Evolutionary conservation across 139 green algal genomes (phyloP).

Genomic region (Marvania coccoides): DNA sequence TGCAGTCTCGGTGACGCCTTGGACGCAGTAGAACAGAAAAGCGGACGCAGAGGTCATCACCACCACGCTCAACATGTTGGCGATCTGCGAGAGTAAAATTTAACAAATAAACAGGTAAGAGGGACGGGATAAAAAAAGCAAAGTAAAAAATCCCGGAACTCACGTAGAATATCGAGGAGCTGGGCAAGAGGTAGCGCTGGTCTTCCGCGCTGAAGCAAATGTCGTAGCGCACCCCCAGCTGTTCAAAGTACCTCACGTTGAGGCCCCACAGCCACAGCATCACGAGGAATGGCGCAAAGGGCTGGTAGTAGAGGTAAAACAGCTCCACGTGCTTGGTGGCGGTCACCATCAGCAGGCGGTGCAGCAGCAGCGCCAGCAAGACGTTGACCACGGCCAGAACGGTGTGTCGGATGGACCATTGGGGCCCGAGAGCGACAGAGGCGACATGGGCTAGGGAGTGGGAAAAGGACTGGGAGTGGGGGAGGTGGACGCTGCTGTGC

Average conservation of each 20-base stretch:
- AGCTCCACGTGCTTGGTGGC: slow-evolving; percentile 14
- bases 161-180: slow-evolving; percentile 27
- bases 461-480: not conserved
- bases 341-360: not conserved
- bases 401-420: not conserved
- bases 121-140: not conserved
- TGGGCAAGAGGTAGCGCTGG: slow-evolving; percentile 37
- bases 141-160: not conserved
- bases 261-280: slow-evolving; percentile 75
- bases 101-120: not conserved
- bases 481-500: not conserved
- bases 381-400: not conserved
- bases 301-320: slow-evolving; percentile 59
- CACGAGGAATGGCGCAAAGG: slow-evolving; percentile 51
- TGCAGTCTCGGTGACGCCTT: not conserved
- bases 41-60: slow-evolving; percentile 23
- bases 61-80: slow-evolving; percentile 26
- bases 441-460: not conserved
- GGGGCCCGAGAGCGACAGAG: not conserved
- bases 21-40: slow-evolving; percentile 3
- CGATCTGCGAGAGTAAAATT: not conserved
- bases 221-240: slow-evolving; percentile 47
- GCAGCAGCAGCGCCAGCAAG: not conserved
- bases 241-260: slow-evolving; percentile 49
- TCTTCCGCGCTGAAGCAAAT: slow-evolving; percentile 58